Evolutionary conservation across 495 filamentous ascomycete genomes (phyloP).

Genomic region (Hypoxylon rickii): DNA sequence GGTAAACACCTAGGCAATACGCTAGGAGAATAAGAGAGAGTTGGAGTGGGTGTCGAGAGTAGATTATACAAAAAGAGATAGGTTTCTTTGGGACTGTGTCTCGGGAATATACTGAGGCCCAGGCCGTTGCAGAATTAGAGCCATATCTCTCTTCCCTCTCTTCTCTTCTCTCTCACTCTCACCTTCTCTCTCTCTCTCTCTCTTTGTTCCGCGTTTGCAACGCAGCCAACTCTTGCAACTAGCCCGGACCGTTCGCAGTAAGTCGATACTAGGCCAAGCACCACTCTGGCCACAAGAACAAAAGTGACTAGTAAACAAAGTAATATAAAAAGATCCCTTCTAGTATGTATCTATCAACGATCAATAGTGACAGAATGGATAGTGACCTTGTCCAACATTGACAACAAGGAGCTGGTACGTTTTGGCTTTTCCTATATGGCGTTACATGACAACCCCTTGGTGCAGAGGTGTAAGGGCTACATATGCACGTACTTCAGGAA

Average conservation of each 20-base stretch:
- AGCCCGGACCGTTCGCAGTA: constrained; percentile 31
- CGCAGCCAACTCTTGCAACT: constrained; percentile 19
- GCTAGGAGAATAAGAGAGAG: neutral
- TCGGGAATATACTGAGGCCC: constrained; percentile 49
- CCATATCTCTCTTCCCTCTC: too few species aligned
- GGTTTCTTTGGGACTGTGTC: constrained; percentile 39
- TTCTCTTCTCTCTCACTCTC: constrained; percentile 18
- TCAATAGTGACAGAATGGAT: constrained; percentile 11
- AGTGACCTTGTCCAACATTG: constrained; percentile 20
- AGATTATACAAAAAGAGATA: constrained; percentile 1
- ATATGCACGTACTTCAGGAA: constrained; percentile 19
- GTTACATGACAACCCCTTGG: constrained; percentile 8
- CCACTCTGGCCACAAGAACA: constrained; percentile 15
- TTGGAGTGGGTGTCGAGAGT: constrained; percentile 11
- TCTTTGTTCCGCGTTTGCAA: constrained; percentile 49
- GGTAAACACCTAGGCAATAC: neutral
- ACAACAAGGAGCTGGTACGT: constrained; percentile 4
- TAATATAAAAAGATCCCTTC: constrained; percentile 16
- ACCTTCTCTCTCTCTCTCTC: constrained; percentile 5
- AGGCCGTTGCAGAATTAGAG: constrained; percentile 36
- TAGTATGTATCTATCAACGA: constrained; percentile 1
- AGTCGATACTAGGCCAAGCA: constrained; percentile 6
- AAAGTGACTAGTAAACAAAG: constrained; percentile 28
- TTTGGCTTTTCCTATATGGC: constrained; percentile 11
- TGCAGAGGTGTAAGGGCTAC: neutral